A percentile compares a stretch with the other conserved stretches of the same genome.
Conservation (phyloP, 108 stramenopile genomes). For the Stephanodiscus triporus region DNA sequence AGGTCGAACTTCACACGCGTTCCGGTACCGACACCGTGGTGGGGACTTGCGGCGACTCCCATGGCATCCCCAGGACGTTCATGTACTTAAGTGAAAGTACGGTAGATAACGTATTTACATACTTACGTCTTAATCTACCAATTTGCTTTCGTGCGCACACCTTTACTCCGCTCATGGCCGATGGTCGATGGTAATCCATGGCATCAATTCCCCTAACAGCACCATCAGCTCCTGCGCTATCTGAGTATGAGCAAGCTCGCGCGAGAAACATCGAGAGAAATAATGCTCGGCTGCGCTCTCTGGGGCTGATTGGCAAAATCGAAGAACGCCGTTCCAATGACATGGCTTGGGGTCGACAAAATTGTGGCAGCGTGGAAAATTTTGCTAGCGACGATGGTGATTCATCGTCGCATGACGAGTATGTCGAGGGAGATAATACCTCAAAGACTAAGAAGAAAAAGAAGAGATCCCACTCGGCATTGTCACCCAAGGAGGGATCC, state of each 20-base stretch:
- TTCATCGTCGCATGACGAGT: conserved; percentile 18
- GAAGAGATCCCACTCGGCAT: not conserved
- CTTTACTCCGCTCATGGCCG: too few species aligned
- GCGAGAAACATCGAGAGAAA: conserved; percentile 79
- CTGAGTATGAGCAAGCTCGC: conserved; percentile 66
- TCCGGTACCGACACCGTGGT: too few species aligned
- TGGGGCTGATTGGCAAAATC: conserved; percentile 71
- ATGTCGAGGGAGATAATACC: not conserved
- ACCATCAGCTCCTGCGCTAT: conserved; percentile 12
- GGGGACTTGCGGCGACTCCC: too few species aligned
- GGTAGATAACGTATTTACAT: too few species aligned
- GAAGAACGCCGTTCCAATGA: conserved; percentile 76
- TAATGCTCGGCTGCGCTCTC: conserved; percentile 65
- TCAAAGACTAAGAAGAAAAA: conserved; percentile 19
- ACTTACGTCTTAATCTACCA: too few species aligned
- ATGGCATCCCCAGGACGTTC: too few species aligned
- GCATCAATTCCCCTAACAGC: not conserved
- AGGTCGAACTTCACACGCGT: too few species aligned
- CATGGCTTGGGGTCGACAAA: conserved; percentile 50
- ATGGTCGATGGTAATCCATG: not conserved
- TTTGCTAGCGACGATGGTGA: conserved; percentile 4
- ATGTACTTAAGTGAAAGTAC: too few species aligned
- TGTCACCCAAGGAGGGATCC: conserved; percentile 33
- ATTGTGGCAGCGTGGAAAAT: conserved; percentile 2
- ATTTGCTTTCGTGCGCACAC: too few species aligned